Conservation (phyloP, 164 flowering plant species). For the Annona cherimola region DNA sequence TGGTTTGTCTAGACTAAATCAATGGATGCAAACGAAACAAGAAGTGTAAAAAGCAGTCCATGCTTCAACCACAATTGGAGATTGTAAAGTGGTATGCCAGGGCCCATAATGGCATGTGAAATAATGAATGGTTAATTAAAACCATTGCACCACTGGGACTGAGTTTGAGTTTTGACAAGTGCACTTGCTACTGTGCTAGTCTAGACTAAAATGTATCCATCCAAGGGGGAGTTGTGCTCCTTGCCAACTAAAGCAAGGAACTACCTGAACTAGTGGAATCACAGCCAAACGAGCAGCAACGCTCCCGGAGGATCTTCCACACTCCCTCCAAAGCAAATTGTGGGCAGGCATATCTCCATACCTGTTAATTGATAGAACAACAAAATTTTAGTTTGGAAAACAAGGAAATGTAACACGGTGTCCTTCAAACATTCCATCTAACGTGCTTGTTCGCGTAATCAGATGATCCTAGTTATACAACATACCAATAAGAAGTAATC, state of each 20-base stretch:
- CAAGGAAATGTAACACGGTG: neutral
- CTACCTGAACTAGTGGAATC: constrained; percentile 92
- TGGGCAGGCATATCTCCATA: constrained; percentile 99
- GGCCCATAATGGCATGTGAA: no score
- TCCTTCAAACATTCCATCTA: neutral
- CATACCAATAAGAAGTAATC: no score
- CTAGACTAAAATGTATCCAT: neutral
- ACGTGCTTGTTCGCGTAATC: neutral
- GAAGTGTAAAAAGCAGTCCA: no score
- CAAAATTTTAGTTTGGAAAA: constrained; percentile 1
- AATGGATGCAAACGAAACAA: no score
- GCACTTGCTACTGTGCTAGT: neutral
- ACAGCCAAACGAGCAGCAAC: constrained; percentile 87
- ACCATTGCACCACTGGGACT: no score
- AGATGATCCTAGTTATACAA: neutral
- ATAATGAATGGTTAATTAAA: no score
- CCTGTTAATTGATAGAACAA: constrained; percentile 22
- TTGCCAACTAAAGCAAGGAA: neutral
- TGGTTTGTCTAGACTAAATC: no score
- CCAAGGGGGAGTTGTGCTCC: neutral
- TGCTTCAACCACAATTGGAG: no score
- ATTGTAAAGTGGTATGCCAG: no score
- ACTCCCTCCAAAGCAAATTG: constrained; percentile 94
- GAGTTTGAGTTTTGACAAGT: neutral
- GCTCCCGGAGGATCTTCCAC: constrained; percentile 76